Evolutionary conservation across 176 grass and related monocot genomes (phyloP).

Genomic region (Hyparrhenia diplandra): DNA sequence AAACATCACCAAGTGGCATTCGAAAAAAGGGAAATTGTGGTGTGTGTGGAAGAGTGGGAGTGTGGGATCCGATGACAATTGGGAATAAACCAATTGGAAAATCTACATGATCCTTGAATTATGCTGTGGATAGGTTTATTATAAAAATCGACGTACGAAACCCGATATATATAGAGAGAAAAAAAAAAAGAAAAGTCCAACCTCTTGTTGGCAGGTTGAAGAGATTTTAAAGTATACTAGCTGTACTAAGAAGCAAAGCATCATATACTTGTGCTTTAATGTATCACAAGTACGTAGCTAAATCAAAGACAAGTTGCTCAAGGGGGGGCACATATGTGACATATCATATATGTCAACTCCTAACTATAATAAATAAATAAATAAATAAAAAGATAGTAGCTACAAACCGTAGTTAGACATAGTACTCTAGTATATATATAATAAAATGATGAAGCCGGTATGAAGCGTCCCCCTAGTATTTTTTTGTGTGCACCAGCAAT

Average conservation of each 20-base stretch:
- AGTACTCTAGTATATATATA: too few species aligned
- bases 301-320: background rate
- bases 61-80: background rate
- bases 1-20: background rate
- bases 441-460: background rate
- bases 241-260: background rate
- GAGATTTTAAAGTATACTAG: background rate
- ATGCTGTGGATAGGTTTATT: background rate
- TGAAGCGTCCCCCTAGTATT: too few species aligned
- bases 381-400: too few species aligned
- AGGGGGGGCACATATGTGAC: too few species aligned
- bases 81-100: background rate
- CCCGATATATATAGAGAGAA: background rate
- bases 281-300: background rate
- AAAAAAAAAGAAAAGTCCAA: background rate
- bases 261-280: background rate
- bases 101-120: background rate
- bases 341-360: background rate
- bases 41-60: background rate
- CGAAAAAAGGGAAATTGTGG: background rate
- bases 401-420: too few species aligned
- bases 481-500: background rate
- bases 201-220: background rate
- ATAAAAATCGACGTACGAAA: background rate
- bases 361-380: too few species aligned